A percentile compares a stretch with the other conserved stretches of the same genome.
Evolutionary conservation across 352 stramenopile species (phyloP).

Genomic region (Globisporangium polare): DNA sequence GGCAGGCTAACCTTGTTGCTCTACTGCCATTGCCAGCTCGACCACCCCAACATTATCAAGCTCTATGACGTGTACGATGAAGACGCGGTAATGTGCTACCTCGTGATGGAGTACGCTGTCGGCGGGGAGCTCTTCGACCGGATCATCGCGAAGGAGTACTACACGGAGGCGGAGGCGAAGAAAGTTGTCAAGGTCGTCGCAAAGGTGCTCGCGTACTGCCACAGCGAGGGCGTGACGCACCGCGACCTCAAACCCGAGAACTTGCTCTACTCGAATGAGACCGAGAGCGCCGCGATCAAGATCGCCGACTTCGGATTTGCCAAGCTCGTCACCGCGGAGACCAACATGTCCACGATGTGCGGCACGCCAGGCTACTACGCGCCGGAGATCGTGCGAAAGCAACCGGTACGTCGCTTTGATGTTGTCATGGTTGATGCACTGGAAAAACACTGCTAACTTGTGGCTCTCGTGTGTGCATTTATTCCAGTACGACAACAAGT

Average conservation of each 20-base stretch:
- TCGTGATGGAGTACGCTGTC: conserved; percentile 88
- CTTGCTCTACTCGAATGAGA: conserved; percentile 85
- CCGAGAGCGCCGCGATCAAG: conserved; percentile 90
- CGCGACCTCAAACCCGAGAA: conserved; percentile 98
- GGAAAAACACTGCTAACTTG: background rate
- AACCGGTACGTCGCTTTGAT: conserved; percentile 33
- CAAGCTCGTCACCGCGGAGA: conserved; percentile 76
- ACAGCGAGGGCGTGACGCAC: conserved; percentile 88
- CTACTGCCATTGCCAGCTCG: conserved; percentile 25
- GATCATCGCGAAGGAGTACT: conserved; percentile 91
- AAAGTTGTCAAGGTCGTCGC: conserved; percentile 82
- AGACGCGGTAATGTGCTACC: conserved; percentile 66
- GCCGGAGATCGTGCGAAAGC: conserved; percentile 93
- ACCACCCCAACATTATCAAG: conserved; percentile 88
- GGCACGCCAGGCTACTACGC: conserved; percentile 96
- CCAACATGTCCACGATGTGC: conserved; percentile 86
- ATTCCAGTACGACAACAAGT: conserved; percentile 91
- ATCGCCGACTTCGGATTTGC: conserved; percentile 91
- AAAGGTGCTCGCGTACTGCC: conserved; percentile 86
- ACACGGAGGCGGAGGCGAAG: conserved; percentile 86
- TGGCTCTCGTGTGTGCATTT: background rate
- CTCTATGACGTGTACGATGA: conserved; percentile 84
- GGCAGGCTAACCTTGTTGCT: background rate
- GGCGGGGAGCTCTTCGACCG: conserved; percentile 92
- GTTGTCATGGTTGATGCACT: background rate